Conservation (phyloP, 257 asterid species). For the Anisodus acutangulus region DNA sequence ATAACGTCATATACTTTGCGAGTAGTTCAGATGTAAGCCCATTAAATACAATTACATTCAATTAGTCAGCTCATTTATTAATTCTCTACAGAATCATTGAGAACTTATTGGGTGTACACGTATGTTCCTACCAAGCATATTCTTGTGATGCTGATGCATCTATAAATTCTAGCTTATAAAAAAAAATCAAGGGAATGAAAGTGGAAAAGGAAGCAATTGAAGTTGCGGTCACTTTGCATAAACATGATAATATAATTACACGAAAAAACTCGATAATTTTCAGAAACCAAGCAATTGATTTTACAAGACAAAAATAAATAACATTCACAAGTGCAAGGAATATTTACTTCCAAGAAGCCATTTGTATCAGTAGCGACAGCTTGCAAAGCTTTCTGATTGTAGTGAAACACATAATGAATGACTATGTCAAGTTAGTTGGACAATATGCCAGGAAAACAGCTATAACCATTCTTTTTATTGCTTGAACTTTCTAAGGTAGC, state of each 20-base stretch:
- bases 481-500: no score
- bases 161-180: background rate
- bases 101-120: background rate
- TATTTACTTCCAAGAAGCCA: constrained; percentile 86
- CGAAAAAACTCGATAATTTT: background rate
- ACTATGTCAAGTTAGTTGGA: no score
- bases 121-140: background rate
- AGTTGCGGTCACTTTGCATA: no score
- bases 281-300: constrained; percentile 22
- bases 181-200: background rate
- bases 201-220: background rate
- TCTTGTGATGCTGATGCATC: constrained; percentile 1
- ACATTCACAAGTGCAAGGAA: background rate
- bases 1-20: no score
- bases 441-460: no score
- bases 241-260: background rate
- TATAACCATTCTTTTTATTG: no score
- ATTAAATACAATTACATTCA: no score
- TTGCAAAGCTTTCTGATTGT: constrained; percentile 78
- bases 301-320: background rate
- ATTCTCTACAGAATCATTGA: no score
- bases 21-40: no score
- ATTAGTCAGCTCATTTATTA: no score
- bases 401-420: no score
- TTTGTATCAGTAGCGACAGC: constrained; percentile 92